A percentile compares a stretch with the other conserved stretches of the same genome.
Conservation (phyloP, 306 rosid species). For the Notholithocarpus densiflorus region DNA sequence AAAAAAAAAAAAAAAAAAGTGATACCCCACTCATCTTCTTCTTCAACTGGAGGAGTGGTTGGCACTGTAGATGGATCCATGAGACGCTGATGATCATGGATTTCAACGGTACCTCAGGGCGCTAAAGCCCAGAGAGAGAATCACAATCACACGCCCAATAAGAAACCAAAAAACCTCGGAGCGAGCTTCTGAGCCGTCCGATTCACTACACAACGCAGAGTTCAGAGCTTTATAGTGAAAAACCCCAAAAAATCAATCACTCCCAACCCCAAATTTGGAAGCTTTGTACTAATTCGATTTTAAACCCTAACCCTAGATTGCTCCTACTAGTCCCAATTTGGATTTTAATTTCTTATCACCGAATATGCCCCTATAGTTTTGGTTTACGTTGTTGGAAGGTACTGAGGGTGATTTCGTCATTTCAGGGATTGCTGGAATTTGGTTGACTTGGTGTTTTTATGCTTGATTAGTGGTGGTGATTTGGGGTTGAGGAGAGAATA, state of each 20-base stretch:
- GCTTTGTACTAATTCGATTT: neutral
- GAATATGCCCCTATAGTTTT: conserved; percentile 23
- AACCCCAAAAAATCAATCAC: neutral
- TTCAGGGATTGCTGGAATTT: neutral
- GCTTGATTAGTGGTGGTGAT: neutral
- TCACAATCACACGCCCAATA: neutral
- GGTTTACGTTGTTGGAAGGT: neutral
- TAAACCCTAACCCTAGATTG: neutral
- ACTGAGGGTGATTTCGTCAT: neutral
- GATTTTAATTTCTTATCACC: neutral
- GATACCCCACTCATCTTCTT: conserved; percentile 91
- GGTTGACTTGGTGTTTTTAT: neutral
- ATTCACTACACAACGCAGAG: neutral
- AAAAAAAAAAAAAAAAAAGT: neutral
- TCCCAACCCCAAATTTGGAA: neutral
- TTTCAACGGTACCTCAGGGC: conserved; percentile 54
- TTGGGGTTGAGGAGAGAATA: neutral
- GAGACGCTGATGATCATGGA: conserved; percentile 77
- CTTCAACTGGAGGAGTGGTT: conserved; percentile 47
- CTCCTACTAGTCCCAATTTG: neutral
- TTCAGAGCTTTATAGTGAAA: neutral
- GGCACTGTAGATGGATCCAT: conserved; percentile 76
- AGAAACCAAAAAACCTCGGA: neutral
- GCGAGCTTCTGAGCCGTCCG: neutral
- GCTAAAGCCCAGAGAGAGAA: conserved; percentile 55